A percentile compares a stretch with the other conserved stretches of the same genome.
These are phyloP conservation scores for Pythium angustatum DNA, from an alignment of 352 stramenopile genomes.

Conservation along the genomic window DNA sequence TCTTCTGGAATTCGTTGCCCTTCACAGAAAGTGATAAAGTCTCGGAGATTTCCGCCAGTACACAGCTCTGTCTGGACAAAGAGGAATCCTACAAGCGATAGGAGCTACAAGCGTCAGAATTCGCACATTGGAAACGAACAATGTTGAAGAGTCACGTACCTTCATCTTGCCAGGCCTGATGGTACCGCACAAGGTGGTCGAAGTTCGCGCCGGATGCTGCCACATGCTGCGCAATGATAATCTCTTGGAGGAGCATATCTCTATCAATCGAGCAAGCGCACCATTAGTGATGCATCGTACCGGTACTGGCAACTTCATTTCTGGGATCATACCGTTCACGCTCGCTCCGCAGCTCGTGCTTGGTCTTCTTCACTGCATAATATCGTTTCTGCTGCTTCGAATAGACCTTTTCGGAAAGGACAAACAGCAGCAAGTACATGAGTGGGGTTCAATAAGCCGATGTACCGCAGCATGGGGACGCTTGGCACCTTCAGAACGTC, in stretches of 20 bases:
- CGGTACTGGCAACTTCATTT: background rate
- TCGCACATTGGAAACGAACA: no score
- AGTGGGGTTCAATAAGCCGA: no score
- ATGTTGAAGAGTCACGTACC: slow-evolving; percentile 30
- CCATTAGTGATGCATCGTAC: background rate
- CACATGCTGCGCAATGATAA: slow-evolving; percentile 52
- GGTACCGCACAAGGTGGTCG: slow-evolving; percentile 92
- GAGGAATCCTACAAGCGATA: slow-evolving; percentile 75
- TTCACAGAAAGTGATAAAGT: slow-evolving; percentile 51
- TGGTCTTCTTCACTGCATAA: slow-evolving; percentile 85
- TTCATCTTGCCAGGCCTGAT: slow-evolving; percentile 94
- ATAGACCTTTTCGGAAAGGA: slow-evolving; percentile 31
- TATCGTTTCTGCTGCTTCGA: slow-evolving; percentile 36
- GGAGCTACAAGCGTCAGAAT: no score
- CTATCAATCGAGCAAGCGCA: slow-evolving; percentile 25
- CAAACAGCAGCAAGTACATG: background rate
- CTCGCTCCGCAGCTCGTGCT: slow-evolving; percentile 70
- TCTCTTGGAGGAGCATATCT: slow-evolving; percentile 64
- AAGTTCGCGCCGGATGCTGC: slow-evolving; percentile 42
- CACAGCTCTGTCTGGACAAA: slow-evolving; percentile 96
- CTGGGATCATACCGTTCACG: slow-evolving; percentile 53
- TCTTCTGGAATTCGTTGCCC: slow-evolving; percentile 47
- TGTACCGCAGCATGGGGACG: no score
- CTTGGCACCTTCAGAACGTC: slow-evolving; percentile 81
- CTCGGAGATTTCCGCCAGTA: slow-evolving; percentile 79